phyloP scores from a whole-genome alignment of 2,329 filamentous ascomycete species.

The Hypoxylon sp. region DNA sequence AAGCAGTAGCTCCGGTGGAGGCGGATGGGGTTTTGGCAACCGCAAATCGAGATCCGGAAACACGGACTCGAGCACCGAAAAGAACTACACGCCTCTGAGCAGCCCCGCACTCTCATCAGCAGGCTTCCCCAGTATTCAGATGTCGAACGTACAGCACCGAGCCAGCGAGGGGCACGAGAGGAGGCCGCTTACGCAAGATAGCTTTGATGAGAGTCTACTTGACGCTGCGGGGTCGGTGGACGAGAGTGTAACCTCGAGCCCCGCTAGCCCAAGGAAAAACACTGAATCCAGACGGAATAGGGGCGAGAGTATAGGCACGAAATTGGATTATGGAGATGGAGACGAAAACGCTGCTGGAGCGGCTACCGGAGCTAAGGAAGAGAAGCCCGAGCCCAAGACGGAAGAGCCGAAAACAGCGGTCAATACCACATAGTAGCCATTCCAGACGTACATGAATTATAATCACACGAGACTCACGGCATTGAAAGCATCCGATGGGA shows the following conservation, averaged over 20 bases:
- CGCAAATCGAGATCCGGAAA: constrained; percentile 51
- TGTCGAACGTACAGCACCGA: constrained; percentile 42
- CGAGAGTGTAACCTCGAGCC: constrained; percentile 49
- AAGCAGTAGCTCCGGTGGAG: constrained; percentile 53
- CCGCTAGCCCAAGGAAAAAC: constrained; percentile 47
- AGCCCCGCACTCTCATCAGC: constrained; percentile 56
- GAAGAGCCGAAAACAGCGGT: constrained; percentile 14
- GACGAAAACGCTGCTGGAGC: background rate
- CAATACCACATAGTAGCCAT: constrained; percentile 13
- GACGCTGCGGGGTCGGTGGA: constrained; percentile 55
- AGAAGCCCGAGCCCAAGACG: constrained; percentile 9
- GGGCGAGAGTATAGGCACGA: constrained; percentile 7
- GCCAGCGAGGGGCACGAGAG: constrained; percentile 47
- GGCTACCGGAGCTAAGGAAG: constrained; percentile 6
- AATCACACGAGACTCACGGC: background rate
- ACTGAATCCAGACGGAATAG: constrained; percentile 28
- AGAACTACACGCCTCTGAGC: constrained; percentile 54
- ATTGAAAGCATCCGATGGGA: constrained; percentile 12
- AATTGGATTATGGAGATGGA: constrained; percentile 11
- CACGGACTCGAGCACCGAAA: constrained; percentile 54
- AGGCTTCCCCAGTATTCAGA: constrained; percentile 56
- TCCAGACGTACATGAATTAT: no score
- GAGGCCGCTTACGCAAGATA: constrained; percentile 58
- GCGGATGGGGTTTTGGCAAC: constrained; percentile 56
- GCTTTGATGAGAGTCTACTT: constrained; percentile 63